Conservation (phyloP, 371 early-diverging fungal species). For the Mortierella sp. region DNA sequence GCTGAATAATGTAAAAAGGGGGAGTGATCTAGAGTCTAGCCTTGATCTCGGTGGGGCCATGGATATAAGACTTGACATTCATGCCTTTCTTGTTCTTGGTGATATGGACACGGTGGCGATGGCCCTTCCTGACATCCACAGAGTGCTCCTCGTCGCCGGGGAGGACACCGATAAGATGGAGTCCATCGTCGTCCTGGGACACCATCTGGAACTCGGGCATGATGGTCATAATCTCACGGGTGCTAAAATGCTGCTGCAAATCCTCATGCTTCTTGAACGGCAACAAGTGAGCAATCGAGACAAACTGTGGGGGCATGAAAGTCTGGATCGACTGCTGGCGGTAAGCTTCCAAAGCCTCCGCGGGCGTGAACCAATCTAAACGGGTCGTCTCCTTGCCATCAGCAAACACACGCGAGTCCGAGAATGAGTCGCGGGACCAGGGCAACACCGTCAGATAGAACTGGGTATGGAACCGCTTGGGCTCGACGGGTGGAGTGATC, state of each 20-base stretch:
- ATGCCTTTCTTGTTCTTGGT: conserved; percentile 50
- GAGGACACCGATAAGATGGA: conserved; percentile 42
- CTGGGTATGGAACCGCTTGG: conserved; percentile 80
- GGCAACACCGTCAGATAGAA: conserved; percentile 78
- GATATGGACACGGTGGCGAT: conserved; percentile 42
- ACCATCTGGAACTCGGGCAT: conserved; percentile 64
- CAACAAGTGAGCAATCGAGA: conserved; percentile 63
- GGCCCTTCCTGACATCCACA: conserved; percentile 24
- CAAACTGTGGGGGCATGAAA: conserved; percentile 81
- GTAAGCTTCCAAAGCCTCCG: conserved; percentile 67
- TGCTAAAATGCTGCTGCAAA: conserved; percentile 57
- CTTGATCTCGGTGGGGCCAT: conserved; percentile 39
- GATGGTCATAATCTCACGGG: conserved; percentile 56
- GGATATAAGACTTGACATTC: conserved; percentile 39
- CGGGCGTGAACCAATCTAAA: conserved; percentile 80
- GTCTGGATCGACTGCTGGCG: conserved; percentile 44
- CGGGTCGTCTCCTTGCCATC: conserved; percentile 76
- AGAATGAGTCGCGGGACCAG: conserved; percentile 55
- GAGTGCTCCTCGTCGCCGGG: conserved; percentile 56
- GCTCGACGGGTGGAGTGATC: conserved; percentile 80
- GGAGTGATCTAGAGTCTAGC: conserved; percentile 35
- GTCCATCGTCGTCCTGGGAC: conserved; percentile 42
- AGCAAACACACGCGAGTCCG: conserved; percentile 56
- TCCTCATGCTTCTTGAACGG: conserved; percentile 46
- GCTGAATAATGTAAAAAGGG: too few relatives aligned